Base-by-base conservation (phyloP, 306 rosid genomes). In the Morella rubra region DNA sequence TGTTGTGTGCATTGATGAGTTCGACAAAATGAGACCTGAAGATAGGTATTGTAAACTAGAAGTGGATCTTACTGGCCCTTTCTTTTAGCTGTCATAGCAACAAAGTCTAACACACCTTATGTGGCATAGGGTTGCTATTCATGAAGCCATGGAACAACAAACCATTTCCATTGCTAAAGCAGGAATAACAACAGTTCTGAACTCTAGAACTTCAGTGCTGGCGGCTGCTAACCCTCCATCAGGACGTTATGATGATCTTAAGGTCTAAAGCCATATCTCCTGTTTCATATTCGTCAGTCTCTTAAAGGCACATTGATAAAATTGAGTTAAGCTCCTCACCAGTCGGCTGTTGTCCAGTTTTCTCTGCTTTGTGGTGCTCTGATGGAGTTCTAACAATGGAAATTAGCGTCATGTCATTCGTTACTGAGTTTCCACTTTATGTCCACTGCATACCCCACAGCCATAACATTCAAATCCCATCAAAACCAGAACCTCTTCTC, bases 171-270 rank as follows among this genome's bases (percentile, higher is more conserved):
- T 95, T 76, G 99, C 99, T 51, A 95, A 95, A 86, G 99, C 99
- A 49, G 99, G 99, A 84, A 95, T 95, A 83, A 95, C 99, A 49
- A 95, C 99, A 2, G 99, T 95, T 85, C 99, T 92, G 71, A 95
- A 95, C 76, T 95, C 99, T 58, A 91, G 99, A 80, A 92, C 99
- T 76, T 95, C 99, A 50, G 99, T 95, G 79, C 97, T 95, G 73
- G 99, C 99, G 66, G 97, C 99, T 87, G 99, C 99, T 77, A 95
- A 95, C 77, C 99, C 99, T 81, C 99, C 99, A 68, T 95, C 99
- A 62, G 99, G 99, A 79, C 99, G 99, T 56, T 95, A 95, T 81
- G 99, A 95, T 71, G 99, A 95, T 80, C 99, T 95, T 9, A 95
- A 95, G 99, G 99, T 95, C 76, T 46, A 32, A 18, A 50, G 14